These are phyloP conservation scores for Orbilia javanica DNA, from an alignment of 2,329 filamentous ascomycete genomes.

Conservation along the genomic window DNA sequence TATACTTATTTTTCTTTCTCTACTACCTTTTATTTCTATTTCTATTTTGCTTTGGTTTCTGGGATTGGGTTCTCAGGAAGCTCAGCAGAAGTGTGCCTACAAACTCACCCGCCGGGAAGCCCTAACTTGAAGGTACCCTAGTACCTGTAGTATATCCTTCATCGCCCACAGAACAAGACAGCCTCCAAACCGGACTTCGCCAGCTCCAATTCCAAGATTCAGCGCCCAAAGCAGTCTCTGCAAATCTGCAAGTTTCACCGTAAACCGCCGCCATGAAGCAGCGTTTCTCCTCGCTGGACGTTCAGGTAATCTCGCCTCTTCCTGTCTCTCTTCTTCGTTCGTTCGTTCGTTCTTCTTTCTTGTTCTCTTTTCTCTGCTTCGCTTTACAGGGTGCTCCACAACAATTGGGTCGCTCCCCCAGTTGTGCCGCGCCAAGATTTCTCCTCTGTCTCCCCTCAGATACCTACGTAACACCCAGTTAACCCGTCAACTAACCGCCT, in stretches of 20 bases:
- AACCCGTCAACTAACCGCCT: too few relatives aligned
- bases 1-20: neutral
- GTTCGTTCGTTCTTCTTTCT: too few relatives aligned
- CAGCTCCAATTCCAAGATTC: constrained; percentile 40
- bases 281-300: constrained; percentile 81
- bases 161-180: too few relatives aligned
- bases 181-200: neutral
- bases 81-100: too few relatives aligned
- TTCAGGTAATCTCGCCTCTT: constrained; percentile 72
- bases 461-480: too few relatives aligned
- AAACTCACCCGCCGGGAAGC: neutral
- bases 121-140: too few relatives aligned
- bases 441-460: constrained; percentile 33
- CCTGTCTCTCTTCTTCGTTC: neutral
- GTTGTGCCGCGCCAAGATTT: constrained; percentile 1
- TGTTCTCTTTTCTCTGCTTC: too few relatives aligned
- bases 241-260: constrained; percentile 52
- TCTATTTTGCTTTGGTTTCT: neutral
- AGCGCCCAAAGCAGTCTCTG: constrained; percentile 29
- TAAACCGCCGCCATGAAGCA: constrained; percentile 75
- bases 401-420: too few relatives aligned
- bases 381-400: too few relatives aligned
- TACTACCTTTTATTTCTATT: neutral
- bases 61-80: constrained; percentile 58
- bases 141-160: too few relatives aligned